These are phyloP conservation scores for Tylopilus subfusipes DNA, from an alignment of 768 basidiomycete genomes.

Conservation along the genomic window DNA sequence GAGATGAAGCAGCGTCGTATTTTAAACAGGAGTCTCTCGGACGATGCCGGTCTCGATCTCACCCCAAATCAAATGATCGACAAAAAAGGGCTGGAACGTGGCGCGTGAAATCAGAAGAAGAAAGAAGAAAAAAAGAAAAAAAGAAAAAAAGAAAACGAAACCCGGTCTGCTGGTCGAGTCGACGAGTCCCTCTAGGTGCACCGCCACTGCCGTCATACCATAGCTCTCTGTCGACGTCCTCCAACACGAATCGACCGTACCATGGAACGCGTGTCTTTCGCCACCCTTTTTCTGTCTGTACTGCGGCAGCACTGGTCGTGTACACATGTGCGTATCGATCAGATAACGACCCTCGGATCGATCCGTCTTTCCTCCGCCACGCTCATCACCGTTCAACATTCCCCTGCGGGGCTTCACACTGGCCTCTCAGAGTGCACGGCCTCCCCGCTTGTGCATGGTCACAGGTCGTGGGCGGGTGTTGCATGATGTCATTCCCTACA, in stretches of 20 bases:
- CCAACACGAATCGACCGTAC: not conserved
- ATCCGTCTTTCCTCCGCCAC: not conserved
- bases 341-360: not conserved
- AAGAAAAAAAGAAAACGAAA: no score
- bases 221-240: not conserved
- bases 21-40: not conserved
- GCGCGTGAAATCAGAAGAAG: no score
- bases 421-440: no score
- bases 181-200: no score
- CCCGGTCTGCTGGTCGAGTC: no score
- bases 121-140: not conserved
- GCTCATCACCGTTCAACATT: not conserved
- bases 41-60: conserved; percentile 2
- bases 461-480: no score
- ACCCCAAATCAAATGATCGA: not conserved
- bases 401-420: no score
- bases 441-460: no score
- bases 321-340: not conserved
- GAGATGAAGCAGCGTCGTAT: not conserved
- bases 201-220: no score
- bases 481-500: not conserved
- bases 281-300: not conserved
- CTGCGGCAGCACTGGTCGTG: not conserved
- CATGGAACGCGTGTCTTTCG: not conserved
- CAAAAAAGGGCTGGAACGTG: no score